These are phyloP conservation scores for Polytrichum commune DNA, from an alignment of 225 moss, liverwort and hornwort species.

Conservation along the genomic window DNA sequence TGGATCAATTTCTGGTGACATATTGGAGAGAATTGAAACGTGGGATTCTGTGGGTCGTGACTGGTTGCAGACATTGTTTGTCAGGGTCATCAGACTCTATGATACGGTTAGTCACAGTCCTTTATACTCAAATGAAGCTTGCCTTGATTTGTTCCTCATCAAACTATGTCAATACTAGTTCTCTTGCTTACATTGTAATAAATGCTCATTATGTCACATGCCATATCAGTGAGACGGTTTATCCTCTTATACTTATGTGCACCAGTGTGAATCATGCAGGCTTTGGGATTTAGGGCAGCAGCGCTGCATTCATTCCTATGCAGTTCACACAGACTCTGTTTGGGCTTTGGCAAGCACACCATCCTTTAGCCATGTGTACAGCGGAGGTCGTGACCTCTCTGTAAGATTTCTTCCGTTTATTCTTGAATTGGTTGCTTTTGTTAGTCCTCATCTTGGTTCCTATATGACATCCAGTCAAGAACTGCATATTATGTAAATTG, in stretches of 20 bases:
- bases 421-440: neutral
- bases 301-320: slow-evolving; percentile 92
- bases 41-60: slow-evolving; percentile 5
- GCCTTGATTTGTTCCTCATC: slow-evolving; percentile 1
- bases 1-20: neutral
- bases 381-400: slow-evolving; percentile 80
- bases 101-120: slow-evolving; percentile 60
- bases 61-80: slow-evolving; percentile 69
- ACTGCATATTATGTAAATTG: too few relatives aligned
- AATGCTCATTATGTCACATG: neutral
- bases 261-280: slow-evolving; percentile 27
- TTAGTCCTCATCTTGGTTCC: too few relatives aligned
- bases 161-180: neutral
- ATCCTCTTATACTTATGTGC: neutral
- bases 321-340: slow-evolving; percentile 92
- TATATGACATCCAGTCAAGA: too few relatives aligned
- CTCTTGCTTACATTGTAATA: slow-evolving; percentile 6
- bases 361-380: slow-evolving; percentile 82
- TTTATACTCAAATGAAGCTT: slow-evolving; percentile 4
- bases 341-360: slow-evolving; percentile 90
- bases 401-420: slow-evolving; percentile 33
- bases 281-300: slow-evolving; percentile 97
- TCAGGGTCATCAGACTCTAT: slow-evolving; percentile 97
- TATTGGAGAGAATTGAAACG: neutral
- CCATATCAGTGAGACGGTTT: neutral